Conservation (phyloP, 441 rosid genomes). For the Pelargonium fulgidum region DNA sequence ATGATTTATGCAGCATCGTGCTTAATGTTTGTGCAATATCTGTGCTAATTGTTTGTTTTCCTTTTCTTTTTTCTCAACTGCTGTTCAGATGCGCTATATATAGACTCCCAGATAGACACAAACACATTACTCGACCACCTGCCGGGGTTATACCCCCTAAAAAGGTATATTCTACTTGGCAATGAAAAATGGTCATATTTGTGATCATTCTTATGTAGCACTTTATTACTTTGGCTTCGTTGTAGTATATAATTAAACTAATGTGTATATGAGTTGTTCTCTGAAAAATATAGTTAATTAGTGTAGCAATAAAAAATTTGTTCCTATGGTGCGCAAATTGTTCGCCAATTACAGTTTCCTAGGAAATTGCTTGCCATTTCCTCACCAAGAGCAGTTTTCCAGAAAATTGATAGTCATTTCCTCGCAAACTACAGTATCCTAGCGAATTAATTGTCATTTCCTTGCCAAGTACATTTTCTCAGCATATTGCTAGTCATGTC, state of each 20-base stretch:
- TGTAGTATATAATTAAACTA: background rate
- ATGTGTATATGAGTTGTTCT: background rate
- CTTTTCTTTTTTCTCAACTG: background rate
- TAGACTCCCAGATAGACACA: conserved; percentile 66
- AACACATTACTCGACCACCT: conserved; percentile 52
- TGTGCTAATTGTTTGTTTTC: background rate
- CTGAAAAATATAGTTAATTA: background rate
- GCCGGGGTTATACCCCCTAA: conserved; percentile 59
- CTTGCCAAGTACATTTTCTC: no score
- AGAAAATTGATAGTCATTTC: no score
- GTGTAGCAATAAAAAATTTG: no score
- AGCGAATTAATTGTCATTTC: no score
- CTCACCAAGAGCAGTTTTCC: no score
- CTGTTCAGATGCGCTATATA: conserved; percentile 61
- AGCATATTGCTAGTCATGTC: no score
- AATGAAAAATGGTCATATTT: background rate
- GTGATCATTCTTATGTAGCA: background rate
- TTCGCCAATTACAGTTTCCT: no score
- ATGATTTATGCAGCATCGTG: background rate
- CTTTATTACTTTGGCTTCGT: background rate
- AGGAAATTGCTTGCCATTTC: no score
- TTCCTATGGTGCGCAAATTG: no score
- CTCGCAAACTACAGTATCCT: no score
- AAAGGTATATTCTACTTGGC: conserved; percentile 41
- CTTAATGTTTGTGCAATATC: background rate